Evolutionary conservation across 768 basidiomycete genomes (phyloP), one percentile per base, ranked within the genome.

Genomic region (Peribolospora kevripleyi): DNA sequence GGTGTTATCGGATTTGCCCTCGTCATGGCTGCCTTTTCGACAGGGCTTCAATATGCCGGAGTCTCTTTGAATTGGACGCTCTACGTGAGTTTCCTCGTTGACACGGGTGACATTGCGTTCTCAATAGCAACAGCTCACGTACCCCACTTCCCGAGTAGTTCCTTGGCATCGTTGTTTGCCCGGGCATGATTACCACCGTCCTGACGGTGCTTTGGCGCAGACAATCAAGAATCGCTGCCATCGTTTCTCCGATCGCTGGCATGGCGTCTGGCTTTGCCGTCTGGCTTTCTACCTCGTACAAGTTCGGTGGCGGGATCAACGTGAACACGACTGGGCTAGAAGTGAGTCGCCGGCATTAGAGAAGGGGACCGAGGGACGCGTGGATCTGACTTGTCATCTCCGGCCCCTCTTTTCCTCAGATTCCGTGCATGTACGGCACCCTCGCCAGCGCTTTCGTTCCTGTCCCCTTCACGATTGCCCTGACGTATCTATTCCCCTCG

Each of bases 61-160:
- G 64, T 68, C 52, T 64, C 63, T 54, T 64, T 68, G 38, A 65
- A 66, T 7, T 68, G 67, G 64, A 54, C 50, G 10, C 50, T 53
- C 56, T 50, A 54, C 47, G 47, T 53, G 38, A 49, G 47, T 46
- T 36, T 37, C 38, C 49, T 50, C 13, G 46, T 41, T 11, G 52
- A 40, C 42, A 43, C 42, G 25, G 42, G 43, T 48, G 38, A 14
- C 37, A 48, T 41, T 42, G 8, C n/a, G 7, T 54, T 36, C 36
- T 14, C 42, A 14, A 46, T 13, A 11, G 6, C n/a, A 6, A 46
- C 40, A 7, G 46, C 13, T 46, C 10, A 46, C 7, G 6, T 36
- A 43, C 13, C n/a, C 14, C 25, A 9, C 52, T 7, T 13, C 39
- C n/a, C n/a, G 9, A 53, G 10, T 42, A 40, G 11, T 9, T n/a